Evolutionary conservation across 441 rosid species (phyloP).

Genomic region (Dalechampia spathulata): DNA sequence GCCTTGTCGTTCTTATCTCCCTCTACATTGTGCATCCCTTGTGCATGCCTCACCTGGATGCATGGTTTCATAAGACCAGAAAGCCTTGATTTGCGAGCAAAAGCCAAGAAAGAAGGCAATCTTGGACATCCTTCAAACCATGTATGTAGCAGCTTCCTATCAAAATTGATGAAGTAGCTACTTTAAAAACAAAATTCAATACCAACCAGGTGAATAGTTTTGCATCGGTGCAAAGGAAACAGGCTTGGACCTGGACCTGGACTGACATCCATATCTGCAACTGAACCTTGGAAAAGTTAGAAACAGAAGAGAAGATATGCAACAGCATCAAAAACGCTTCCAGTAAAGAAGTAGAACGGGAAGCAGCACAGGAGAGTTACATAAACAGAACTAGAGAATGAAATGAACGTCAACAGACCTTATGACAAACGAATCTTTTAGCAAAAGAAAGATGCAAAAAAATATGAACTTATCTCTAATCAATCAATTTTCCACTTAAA

Average conservation of each 20-base stretch:
- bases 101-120: constrained; percentile 46
- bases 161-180: constrained; percentile 14
- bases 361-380: too few species aligned
- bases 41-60: constrained; percentile 98
- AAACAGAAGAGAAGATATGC: neutral
- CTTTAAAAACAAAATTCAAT: constrained; percentile 22
- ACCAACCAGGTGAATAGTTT: constrained; percentile 85
- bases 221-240: constrained; percentile 95
- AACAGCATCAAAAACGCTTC: too few species aligned
- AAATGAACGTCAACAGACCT: too few species aligned
- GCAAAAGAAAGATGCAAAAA: too few species aligned
- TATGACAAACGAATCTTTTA: too few species aligned
- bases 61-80: constrained; percentile 36
- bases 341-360: too few species aligned
- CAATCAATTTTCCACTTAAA: too few species aligned
- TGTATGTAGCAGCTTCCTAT: constrained; percentile 35
- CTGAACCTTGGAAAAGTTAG: constrained; percentile 3
- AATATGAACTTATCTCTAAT: too few species aligned
- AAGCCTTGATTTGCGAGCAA: constrained; percentile 34
- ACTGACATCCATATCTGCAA: constrained; percentile 75
- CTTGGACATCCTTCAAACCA: constrained; percentile 36
- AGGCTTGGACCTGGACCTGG: constrained; percentile 54
- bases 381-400: too few species aligned
- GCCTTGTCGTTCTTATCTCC: constrained; percentile 90
- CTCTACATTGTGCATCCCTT: constrained; percentile 92